Evolutionary conservation across 1,284 basidiomycete genomes (phyloP).

Genomic region (Malassezia globosa): DNA sequence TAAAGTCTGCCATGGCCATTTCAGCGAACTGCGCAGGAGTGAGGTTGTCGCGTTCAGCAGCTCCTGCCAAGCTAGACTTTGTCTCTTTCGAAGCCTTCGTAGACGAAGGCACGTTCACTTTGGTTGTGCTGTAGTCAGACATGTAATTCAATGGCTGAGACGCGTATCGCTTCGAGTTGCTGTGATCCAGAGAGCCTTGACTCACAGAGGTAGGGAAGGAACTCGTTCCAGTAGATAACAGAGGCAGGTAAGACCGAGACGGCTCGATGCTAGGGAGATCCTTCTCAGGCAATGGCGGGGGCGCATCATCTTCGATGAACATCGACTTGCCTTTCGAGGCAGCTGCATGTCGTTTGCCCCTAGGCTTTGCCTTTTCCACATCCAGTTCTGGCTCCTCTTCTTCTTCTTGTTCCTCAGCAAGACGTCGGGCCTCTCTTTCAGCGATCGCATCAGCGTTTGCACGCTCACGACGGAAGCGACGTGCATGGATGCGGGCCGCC

Average conservation of each 20-base stretch:
- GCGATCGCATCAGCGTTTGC: conserved; percentile 2
- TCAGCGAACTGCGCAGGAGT: conserved; percentile 6
- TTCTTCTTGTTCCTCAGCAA: not conserved
- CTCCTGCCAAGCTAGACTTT: not conserved
- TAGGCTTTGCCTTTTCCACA: not conserved
- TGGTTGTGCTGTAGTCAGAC: not conserved
- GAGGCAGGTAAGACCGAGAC: not conserved
- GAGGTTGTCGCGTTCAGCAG: conserved; percentile 1
- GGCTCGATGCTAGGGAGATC: not conserved
- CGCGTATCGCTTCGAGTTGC: not conserved
- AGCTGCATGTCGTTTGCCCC: not conserved
- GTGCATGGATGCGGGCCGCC: conserved; percentile 2
- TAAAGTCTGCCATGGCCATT: conserved; percentile 4
- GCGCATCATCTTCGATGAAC: conserved; percentile 8
- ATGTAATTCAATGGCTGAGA: not conserved
- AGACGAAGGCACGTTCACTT: not conserved
- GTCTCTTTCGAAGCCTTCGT: not conserved
- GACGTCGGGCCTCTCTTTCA: not conserved
- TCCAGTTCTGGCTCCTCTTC: not conserved
- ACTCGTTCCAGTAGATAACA: not conserved
- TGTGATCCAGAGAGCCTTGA: conserved; percentile 1
- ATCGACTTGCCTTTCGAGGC: not conserved
- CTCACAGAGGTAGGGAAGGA: not conserved
- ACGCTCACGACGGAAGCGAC: conserved; percentile 1
- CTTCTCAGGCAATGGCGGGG: conserved; percentile 2